These are phyloP conservation scores for Cordia subcordata DNA, from an alignment of 257 asterid species.

Conservation along the genomic window DNA sequence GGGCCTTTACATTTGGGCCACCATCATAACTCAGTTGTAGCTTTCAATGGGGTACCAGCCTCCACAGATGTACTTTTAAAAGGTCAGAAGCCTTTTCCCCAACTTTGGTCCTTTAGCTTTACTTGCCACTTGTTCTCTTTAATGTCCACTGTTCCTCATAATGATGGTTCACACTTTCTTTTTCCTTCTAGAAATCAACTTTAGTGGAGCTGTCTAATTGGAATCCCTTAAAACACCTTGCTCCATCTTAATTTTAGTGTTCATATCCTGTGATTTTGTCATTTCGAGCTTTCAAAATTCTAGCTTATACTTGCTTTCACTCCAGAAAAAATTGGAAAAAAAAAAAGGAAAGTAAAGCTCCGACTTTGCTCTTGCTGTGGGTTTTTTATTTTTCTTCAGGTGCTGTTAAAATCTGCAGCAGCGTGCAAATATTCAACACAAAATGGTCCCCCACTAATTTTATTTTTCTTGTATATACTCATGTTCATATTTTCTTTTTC, in stretches of 20 bases:
- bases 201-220: not conserved
- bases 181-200: not conserved
- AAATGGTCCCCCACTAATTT: no score
- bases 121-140: not conserved
- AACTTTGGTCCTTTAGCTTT: conserved; percentile 4
- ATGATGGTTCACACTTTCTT: not conserved
- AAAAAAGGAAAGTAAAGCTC: no score
- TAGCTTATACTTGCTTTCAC: no score
- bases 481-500: no score
- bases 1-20: conserved; percentile 40
- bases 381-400: not conserved
- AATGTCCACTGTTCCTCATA: not conserved
- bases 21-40: conserved; percentile 22
- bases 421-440: not conserved
- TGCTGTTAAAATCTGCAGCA: not conserved
- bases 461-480: no score
- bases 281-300: no score
- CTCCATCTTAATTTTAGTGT: no score
- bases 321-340: no score
- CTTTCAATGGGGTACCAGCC: conserved; percentile 43
- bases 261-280: no score
- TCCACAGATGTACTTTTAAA: conserved; percentile 51
- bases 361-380: no score
- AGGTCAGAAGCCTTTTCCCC: conserved; percentile 40
- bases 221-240: not conserved